Base-by-base conservation (phyloP, 2,329 filamentous ascomycete species). In the Penicillium sp. region DNA sequence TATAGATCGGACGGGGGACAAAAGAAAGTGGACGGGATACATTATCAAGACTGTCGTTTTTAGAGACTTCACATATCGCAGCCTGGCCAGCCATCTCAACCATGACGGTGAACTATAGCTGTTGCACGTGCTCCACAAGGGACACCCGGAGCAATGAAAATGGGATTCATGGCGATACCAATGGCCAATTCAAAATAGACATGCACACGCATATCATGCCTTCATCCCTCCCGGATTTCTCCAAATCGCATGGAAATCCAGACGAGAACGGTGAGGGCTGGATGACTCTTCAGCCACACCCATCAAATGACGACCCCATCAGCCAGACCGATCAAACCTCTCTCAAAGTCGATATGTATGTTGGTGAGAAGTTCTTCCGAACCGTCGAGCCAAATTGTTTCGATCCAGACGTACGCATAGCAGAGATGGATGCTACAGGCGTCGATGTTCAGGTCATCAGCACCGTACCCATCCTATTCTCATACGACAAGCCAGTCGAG, bases 191-290 rank as follows among this genome's bases (percentile, higher is more conserved):
- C 14, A 55, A 58, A 35, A 63, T 63, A 33, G 62, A 63, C 46
- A 52, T 63, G 53, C 62, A 63, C 49, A 63, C 62, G 8, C 62
- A 63, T 41, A 63, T 63, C 24, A 63, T 63, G 62, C 62, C 62
- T 5, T 53, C 62, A 7, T 51, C 55, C 11, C 44, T 63, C 1
- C 62, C 62, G 0, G 60, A 63, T 43, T 58, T 63, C 39, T 60
- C 62, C 1, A 48, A 48, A 6, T 39, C 48, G 24, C 29, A 48
- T 27, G 56, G 27, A n/a, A 27, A 22, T n/a, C 48, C 29, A 26
- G 44, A 29, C 10, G 31, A 41, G 24, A 37, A 50, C 2, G 44
- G 37, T 3, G 16, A 52, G 33, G 57, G 52, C 16, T 63, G 62
- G 59, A 48, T 63, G 3, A 58, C 53, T n/a, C 60, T 63, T 3